Evolutionary conservation across 192 early-diverging fungal genomes (phyloP), one percentile per base, ranked within the genome.

Genomic region (Podila verticillata): DNA sequence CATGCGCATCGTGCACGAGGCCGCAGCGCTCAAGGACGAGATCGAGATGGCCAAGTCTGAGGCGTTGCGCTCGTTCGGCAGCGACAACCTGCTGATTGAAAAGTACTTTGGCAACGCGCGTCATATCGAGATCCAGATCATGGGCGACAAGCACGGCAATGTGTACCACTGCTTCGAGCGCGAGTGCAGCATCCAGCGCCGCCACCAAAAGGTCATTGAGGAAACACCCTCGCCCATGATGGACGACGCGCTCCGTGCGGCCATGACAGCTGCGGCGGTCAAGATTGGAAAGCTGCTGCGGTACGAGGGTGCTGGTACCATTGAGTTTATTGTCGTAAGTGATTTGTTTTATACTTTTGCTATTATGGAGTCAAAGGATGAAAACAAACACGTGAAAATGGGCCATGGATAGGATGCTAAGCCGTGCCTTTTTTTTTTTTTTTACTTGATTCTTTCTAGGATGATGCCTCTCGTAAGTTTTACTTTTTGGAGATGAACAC

Each of bases 401-500:
- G n/a, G n/a, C n/a, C 13, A 6, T 68, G 4, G 19, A 47, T 31
- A 8, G 8, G n/a, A 0, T 7, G 4, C 15, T 20, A 22, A 44
- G 66, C 48, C 48, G n/a, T 54, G 15, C 32, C 24, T 12, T 47
- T 30, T 5, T 36, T 48, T 57, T 35, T 30, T 48, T 36, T 32
- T 22, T 20, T 49, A 29, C 22, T 56, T 64, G 9, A 6, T 44
- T 2, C 20, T 5, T 44, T 59, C 5, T 59, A 82, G 84, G 86
- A 88, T 64, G 81, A 75, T 58, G 81, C 81, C 0, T 71, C 78
- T 12, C 77, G 79, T 20, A 73, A 85, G 60, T 91, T 86, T 59
- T 92, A 90, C 82, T 92, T 92, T 78, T 74, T 92, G 66, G 90
- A 92, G 68, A 81, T 92, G 70, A 92, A 92, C 79, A 88, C 90